Evolutionary conservation across 495 filamentous ascomycete species (phyloP).

Genomic region (Trypethelium eluteriae): DNA sequence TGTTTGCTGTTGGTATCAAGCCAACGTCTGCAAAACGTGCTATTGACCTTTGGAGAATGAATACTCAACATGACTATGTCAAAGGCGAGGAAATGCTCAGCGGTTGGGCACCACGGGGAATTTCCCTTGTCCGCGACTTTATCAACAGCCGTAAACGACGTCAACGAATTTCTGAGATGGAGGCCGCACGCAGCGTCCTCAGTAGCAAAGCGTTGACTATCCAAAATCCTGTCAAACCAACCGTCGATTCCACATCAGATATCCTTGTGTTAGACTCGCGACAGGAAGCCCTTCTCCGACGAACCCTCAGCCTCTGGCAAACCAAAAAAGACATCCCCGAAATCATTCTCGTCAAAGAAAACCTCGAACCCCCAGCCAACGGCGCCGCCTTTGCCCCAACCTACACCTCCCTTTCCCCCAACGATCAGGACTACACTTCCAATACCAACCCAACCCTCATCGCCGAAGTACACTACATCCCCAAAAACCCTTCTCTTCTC

Average conservation of each 20-base stretch:
- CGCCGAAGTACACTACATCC: constrained; percentile 60
- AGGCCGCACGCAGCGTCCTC: constrained; percentile 68
- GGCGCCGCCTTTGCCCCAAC: constrained; percentile 46
- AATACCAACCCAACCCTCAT: constrained; percentile 39
- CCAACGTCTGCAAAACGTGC: constrained; percentile 84
- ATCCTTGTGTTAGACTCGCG: constrained; percentile 20
- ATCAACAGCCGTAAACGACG: constrained; percentile 61
- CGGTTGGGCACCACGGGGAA: constrained; percentile 79
- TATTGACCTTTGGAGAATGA: constrained; percentile 94
- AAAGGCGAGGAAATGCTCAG: constrained; percentile 83
- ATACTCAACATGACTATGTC: constrained; percentile 84
- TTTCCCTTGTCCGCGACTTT: constrained; percentile 79
- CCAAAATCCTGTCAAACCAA: constrained; percentile 14
- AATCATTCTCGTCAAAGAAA: constrained; percentile 63
- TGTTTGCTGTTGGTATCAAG: constrained; percentile 78
- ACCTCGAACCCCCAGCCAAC: constrained; percentile 65
- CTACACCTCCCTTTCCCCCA: constrained; percentile 22
- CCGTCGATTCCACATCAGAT: constrained; percentile 11
- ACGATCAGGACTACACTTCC: constrained; percentile 6
- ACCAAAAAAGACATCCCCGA: constrained; percentile 65
- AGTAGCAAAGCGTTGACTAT: constrained; percentile 24
- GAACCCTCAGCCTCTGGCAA: constrained; percentile 71
- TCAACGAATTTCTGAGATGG: constrained; percentile 66
- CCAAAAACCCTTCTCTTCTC: constrained; percentile 57
- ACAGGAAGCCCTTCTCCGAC: constrained; percentile 50